Conservation (phyloP, 352 stramenopile species). For the Phytophthora tentaculata region DNA sequence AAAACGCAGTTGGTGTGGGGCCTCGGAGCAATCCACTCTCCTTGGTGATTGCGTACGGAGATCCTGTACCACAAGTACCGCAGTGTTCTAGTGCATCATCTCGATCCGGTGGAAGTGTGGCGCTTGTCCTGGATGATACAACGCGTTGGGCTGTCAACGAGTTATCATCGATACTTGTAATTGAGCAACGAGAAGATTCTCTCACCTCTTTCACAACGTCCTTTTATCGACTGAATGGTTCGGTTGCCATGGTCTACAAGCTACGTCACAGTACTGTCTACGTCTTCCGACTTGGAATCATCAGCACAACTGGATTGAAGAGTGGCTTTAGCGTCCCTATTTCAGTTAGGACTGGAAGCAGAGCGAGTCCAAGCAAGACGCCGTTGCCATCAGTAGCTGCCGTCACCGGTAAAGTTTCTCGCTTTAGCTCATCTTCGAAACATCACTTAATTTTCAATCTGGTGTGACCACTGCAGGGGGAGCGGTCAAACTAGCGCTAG, state of each 20-base stretch:
- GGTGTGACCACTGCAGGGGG: conserved; percentile 29
- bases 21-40: conserved; percentile 22
- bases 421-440: neutral
- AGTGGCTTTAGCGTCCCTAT: conserved; percentile 39
- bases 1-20: conserved; percentile 46
- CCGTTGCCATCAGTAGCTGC: conserved; percentile 37
- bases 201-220: conserved; percentile 27
- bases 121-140: conserved; percentile 24
- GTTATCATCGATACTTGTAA: conserved; percentile 6
- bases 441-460: neutral
- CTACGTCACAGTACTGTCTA: conserved; percentile 56
- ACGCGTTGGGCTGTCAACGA: conserved; percentile 6
- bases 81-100: conserved; percentile 9
- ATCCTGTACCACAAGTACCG: neutral
- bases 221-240: conserved; percentile 17
- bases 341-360: conserved; percentile 36
- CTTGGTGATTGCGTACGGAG: neutral
- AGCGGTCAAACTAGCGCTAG: conserved; percentile 37
- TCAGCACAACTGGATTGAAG: conserved; percentile 16
- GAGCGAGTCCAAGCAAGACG: conserved; percentile 42
- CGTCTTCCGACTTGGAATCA: conserved; percentile 46
- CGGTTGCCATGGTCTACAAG: conserved; percentile 45
- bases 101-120: conserved; percentile 33
- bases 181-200: conserved; percentile 48
- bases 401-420: conserved; percentile 43